A percentile compares a stretch with the other conserved stretches of the same genome.
Evolutionary conservation across 2,329 filamentous ascomycete genomes (phyloP).

Genomic region (Colletotrichum lentis): DNA sequence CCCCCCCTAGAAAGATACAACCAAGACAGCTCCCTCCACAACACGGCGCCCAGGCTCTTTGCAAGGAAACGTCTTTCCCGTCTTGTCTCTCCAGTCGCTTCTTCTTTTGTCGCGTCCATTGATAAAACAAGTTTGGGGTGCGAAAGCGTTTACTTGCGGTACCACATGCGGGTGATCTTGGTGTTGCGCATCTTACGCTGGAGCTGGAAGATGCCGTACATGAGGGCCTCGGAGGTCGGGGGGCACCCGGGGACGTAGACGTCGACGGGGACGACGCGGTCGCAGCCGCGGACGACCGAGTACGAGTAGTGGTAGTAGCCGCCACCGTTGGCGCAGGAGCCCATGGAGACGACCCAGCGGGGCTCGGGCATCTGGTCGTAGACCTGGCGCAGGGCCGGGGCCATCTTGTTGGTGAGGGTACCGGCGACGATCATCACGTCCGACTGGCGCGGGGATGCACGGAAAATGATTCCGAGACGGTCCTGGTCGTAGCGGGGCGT

Average conservation of each 20-base stretch:
- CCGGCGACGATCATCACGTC: constrained; percentile 95
- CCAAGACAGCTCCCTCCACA: neutral
- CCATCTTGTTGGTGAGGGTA: constrained; percentile 96
- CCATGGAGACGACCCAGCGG: constrained; percentile 85
- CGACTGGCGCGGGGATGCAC: constrained; percentile 84
- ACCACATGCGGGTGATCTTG: constrained; percentile 65
- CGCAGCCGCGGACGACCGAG: constrained; percentile 74
- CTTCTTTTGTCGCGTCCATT: neutral
- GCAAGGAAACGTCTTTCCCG: neutral
- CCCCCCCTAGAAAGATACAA: neutral
- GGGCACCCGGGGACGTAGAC: constrained; percentile 81
- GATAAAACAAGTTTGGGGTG: neutral
- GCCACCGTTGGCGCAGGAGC: constrained; percentile 83
- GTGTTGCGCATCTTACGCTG: constrained; percentile 78
- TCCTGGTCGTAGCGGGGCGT: constrained; percentile 91
- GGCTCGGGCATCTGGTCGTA: constrained; percentile 97
- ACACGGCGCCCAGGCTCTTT: neutral
- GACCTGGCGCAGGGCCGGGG: constrained; percentile 84
- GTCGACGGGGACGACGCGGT: constrained; percentile 80
- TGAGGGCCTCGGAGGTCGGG: constrained; percentile 67
- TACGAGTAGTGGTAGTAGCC: constrained; percentile 91
- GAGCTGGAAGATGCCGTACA: constrained; percentile 77
- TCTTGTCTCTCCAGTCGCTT: neutral
- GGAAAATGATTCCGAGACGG: constrained; percentile 88
- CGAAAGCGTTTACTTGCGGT: constrained; percentile 57